These are phyloP conservation scores for Echeveria elegans DNA, from an alignment of 164 flowering plant species.

Conservation along the genomic window DNA sequence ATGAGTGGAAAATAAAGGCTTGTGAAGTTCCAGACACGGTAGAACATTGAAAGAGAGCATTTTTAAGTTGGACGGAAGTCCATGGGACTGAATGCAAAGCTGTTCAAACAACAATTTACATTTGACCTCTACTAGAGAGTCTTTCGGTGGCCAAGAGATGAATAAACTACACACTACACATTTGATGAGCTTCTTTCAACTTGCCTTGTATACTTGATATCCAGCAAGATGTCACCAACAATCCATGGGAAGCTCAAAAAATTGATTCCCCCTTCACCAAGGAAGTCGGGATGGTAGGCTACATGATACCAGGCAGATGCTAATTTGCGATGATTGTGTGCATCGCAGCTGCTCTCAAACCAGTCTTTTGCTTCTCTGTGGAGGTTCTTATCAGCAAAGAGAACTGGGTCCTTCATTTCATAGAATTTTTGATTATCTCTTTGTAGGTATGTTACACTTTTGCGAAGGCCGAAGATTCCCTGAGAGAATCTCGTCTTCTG, in stretches of 20 bases:
- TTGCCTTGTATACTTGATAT: constrained; percentile 38
- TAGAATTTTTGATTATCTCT: constrained; percentile 52
- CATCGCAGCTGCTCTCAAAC: constrained; percentile 49
- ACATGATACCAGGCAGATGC: constrained; percentile 97
- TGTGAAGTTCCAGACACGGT: no score
- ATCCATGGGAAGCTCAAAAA: constrained; percentile 89
- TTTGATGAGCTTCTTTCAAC: neutral
- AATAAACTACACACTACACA: neutral
- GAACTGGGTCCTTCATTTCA: constrained; percentile 73
- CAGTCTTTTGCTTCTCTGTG: constrained; percentile 63
- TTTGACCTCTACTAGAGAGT: neutral
- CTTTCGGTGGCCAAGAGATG: neutral
- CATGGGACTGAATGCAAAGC: no score
- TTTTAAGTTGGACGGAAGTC: no score
- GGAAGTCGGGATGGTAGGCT: constrained; percentile 55
- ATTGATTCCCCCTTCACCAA: constrained; percentile 13
- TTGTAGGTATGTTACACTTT: constrained; percentile 34
- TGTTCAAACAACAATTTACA: neutral
- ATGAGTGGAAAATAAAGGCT: no score
- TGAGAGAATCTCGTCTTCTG: constrained; percentile 70
- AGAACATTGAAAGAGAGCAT: no score
- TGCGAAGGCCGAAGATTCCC: constrained; percentile 64
- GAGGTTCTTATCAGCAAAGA: constrained; percentile 39
- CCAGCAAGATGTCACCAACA: constrained; percentile 54
- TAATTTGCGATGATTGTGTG: constrained; percentile 30